Percentiles rank a stretch among this genome's conserved stretches.
These are phyloP conservation scores for Omphalea diandra DNA, from an alignment of 441 rosid genomes.

Conservation along the genomic window DNA sequence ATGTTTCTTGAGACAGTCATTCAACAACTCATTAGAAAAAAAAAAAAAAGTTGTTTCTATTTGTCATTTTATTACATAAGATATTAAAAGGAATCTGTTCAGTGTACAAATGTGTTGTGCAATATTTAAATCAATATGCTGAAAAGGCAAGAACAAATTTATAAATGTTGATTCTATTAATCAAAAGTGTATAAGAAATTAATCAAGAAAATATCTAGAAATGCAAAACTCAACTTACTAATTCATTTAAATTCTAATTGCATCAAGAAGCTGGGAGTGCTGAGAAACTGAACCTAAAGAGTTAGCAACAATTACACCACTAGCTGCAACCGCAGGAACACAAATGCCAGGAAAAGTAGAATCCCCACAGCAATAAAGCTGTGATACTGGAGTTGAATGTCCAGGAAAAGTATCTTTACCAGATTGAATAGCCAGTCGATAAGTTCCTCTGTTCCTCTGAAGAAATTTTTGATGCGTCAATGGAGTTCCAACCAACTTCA, in stretches of 20 bases:
- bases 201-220: conserved; percentile 15
- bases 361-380: conserved; percentile 85
- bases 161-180: too few relatives aligned
- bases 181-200: neutral
- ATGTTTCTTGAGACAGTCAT: neutral
- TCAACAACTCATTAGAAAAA: neutral
- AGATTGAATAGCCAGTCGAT: conserved; percentile 81
- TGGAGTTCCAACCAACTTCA: conserved; percentile 87
- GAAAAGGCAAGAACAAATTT: neutral
- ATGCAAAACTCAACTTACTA: too few relatives aligned
- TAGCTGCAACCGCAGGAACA: conserved; percentile 94
- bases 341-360: conserved; percentile 95
- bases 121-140: neutral
- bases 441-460: conserved; percentile 76
- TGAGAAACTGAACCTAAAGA: conserved; percentile 39
- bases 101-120: neutral
- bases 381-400: conserved; percentile 75
- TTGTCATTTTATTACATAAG: neutral
- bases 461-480: conserved; percentile 79
- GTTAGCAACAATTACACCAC: conserved; percentile 39
- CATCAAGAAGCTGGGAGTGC: conserved; percentile 44
- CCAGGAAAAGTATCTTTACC: conserved; percentile 82
- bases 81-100: neutral
- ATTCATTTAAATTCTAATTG: conserved; percentile 32
- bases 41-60: neutral